Percentiles rank a stretch among this genome's conserved stretches.
These are phyloP conservation scores for Hibiscus trionum DNA, from an alignment of 345 rosid genomes.

Conservation along the genomic window DNA sequence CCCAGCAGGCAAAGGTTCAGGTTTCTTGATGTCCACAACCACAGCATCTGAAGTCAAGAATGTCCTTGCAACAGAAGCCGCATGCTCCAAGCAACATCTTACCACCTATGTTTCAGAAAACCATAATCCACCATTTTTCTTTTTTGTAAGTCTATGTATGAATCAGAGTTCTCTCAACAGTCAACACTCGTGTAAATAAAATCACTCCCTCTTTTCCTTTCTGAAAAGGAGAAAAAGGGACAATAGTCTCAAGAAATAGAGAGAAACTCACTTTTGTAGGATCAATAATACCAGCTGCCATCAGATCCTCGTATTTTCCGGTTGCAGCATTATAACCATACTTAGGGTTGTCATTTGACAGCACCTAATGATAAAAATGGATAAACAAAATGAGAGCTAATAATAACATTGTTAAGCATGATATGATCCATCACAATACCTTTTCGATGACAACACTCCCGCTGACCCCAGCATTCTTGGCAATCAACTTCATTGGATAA, in stretches of 20 bases:
- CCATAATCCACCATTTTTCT: not conserved
- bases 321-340: conserved; percentile 94
- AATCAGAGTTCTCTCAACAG: no score
- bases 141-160: no score
- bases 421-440: conserved; percentile 23
- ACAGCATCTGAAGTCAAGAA: conserved; percentile 89
- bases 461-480: conserved; percentile 93
- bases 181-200: no score
- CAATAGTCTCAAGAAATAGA: not conserved
- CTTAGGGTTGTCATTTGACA: conserved; percentile 58
- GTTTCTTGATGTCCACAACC: conserved; percentile 40
- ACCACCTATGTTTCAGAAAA: conserved; percentile 52
- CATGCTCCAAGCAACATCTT: conserved; percentile 99
- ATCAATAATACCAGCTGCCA: conserved; percentile 96
- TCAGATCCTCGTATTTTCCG: conserved; percentile 85
- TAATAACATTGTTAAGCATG: not conserved
- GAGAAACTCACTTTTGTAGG: conserved; percentile 65
- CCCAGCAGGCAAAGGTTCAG: conserved; percentile 56
- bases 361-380: conserved; percentile 41
- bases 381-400: not conserved
- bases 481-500: conserved; percentile 83
- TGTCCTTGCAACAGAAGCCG: conserved; percentile 90
- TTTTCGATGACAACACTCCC: conserved; percentile 96
- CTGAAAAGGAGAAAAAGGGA: not conserved
- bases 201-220: no score